phyloP scores from a whole-genome alignment of 768 basidiomycete species.

The Termitomyces sp. region DNA sequence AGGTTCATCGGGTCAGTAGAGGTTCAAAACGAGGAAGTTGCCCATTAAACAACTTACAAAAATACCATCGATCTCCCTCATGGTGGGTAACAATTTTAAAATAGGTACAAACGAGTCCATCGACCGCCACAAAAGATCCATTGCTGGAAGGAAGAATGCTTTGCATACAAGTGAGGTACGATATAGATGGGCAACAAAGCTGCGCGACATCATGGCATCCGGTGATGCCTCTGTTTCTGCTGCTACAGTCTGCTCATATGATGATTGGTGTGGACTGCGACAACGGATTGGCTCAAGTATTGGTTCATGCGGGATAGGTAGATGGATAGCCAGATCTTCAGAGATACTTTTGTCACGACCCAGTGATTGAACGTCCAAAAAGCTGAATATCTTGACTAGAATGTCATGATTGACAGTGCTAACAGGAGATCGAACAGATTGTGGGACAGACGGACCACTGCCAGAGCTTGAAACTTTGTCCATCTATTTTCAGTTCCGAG shows the following conservation, averaged over 20 bases:
- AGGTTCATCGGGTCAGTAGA: neutral
- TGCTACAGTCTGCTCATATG: no score
- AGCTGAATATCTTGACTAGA: neutral
- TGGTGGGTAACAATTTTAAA: constrained; percentile 24
- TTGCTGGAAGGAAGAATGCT: constrained; percentile 25
- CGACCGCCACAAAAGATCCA: constrained; percentile 25
- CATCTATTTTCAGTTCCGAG: neutral
- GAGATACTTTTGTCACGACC: neutral
- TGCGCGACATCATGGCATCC: no score
- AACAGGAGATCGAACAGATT: neutral
- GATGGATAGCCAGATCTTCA: neutral
- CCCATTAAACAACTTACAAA: neutral
- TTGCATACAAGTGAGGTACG: constrained; percentile 21
- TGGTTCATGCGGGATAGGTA: no score
- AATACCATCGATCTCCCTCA: constrained; percentile 2
- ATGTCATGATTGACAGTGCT: neutral
- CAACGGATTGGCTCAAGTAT: no score
- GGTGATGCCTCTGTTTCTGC: no score
- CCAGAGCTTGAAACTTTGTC: neutral
- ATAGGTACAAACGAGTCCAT: constrained; percentile 27
- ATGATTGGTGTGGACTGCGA: no score
- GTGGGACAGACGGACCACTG: no score
- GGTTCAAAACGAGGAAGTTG: neutral
- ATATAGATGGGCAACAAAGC: neutral
- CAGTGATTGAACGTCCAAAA: neutral